Evolutionary conservation across 805 yeast species (phyloP), one percentile per base, ranked within the genome.

Genomic region (Pichia kluyveri): DNA sequence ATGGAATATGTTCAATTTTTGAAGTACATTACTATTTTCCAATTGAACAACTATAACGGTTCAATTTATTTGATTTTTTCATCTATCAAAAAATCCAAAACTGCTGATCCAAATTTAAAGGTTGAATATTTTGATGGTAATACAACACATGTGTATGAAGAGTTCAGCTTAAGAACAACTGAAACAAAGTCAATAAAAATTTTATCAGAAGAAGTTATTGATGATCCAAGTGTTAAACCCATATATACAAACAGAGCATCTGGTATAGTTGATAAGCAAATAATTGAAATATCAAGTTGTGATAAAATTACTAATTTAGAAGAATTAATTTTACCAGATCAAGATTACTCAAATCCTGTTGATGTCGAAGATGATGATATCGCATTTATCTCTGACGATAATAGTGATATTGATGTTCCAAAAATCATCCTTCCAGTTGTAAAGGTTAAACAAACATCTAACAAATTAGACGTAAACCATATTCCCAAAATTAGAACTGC

Each of bases 1-100:
- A 38, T 56, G 23, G 49, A 55, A 11, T 55, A 47, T 32, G 40
- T 46, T n/a, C 40, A 46, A 7, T 60, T 61, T 44, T 28, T 58
- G 10, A 54, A 51, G 17, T 60, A 56, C 42, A 40, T 60, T 45
- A 40, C 44, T 0, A 56, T 59, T n/a, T 62, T 52, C 51, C 51
- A 53, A 41, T 38, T 55, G 42, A 64, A 64, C 49, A 60, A 56
- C 45, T 52, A 56, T 30, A 52, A 56, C 36, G 59, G 59, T 19
- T 57, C 65, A 4, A 53, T 64, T 18, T 64, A 62, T 36, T 42
- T 57, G 26, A 27, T 64, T 8, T 54, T 63, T 7, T 50, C 61
- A n/a, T 41, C 39, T n/a, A 7, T 59, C 31, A 46, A 37, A 8
- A 45, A 47, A 12, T 37, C 46, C 10, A 17, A 26, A 11, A n/a